Evolutionary conservation across 331 rosid genomes (phyloP), one percentile per base, ranked within the genome.

Genomic region (Rosa hybrid): DNA sequence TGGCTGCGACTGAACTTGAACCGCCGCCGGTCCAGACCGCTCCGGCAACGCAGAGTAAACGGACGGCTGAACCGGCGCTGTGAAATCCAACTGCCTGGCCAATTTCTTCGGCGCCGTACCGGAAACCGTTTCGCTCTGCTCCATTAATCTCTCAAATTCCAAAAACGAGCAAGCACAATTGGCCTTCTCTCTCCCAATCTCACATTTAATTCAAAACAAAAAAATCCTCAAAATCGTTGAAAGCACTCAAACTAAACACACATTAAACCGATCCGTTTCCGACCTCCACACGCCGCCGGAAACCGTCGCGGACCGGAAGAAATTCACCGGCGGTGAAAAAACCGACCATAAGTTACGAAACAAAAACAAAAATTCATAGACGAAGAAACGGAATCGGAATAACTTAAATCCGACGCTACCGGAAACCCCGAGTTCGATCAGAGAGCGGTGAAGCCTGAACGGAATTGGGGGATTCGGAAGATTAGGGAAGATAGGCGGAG

Each of bases 1-100:
- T 39, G 81, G 72, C 68, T 21, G 64, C 27, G 81, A 13, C 80
- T 51, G 80, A 8, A 72, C 54, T 71, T 80, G 54, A 3, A 64
- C 69, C 78, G 42, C 7, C 12, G 71, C 21, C 45, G 45, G 71
- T 49, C 77, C 84, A 16, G n/a, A 34, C 46, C 38, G 75, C 54
- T 71, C 79, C 45, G 72, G 76, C 74, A 44, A 56, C 20, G 49
- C 82, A 62, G 7, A 64, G 39, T 81, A 83, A 44, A 68, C 76
- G 59, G 77, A 68, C 57, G 72, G 72, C 67, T 78, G 79, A 18
- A 25, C 71, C 60, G 62, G 42, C 2, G 48, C 71, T 72, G 87
- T 45, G 82, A 92, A 92, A 86, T 92, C 90, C 83, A 92, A 83
- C 71, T 91, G 91, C 81, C 96, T 86, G 21, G 79, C 90, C 78